Evolutionary conservation across 345 rosid genomes (phyloP).

Genomic region (Melaleuca alternifolia): DNA sequence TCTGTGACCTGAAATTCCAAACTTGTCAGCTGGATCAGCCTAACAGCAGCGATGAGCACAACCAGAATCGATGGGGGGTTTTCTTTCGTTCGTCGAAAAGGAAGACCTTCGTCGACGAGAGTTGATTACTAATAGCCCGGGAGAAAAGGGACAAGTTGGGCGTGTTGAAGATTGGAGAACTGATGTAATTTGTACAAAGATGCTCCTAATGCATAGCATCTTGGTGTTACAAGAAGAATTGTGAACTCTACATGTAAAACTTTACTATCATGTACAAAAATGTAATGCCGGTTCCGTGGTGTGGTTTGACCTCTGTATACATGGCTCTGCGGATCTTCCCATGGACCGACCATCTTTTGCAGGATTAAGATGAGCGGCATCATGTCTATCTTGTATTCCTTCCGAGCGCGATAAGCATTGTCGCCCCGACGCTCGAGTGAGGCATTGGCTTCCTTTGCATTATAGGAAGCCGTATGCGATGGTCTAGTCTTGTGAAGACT

Average conservation of each 20-base stretch:
- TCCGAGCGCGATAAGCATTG: neutral
- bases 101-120: neutral
- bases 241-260: neutral
- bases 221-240: neutral
- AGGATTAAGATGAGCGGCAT: neutral
- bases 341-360: neutral
- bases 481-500: constrained; percentile 38
- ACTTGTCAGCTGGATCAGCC: neutral
- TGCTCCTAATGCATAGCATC: neutral
- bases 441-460: neutral
- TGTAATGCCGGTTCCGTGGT: neutral
- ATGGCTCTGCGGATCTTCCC: neutral
- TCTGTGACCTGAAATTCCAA: neutral
- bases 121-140: neutral
- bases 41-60: neutral
- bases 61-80: neutral
- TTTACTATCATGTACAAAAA: neutral
- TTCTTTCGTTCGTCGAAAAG: too few relatives aligned
- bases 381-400: neutral
- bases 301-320: neutral
- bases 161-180: neutral
- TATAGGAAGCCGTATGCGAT: neutral
- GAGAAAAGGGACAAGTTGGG: neutral
- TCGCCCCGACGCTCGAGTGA: neutral
- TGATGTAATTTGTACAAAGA: neutral